These are phyloP conservation scores for Chlorella ohadii DNA, from an alignment of 139 green algal species.

Conservation along the genomic window DNA sequence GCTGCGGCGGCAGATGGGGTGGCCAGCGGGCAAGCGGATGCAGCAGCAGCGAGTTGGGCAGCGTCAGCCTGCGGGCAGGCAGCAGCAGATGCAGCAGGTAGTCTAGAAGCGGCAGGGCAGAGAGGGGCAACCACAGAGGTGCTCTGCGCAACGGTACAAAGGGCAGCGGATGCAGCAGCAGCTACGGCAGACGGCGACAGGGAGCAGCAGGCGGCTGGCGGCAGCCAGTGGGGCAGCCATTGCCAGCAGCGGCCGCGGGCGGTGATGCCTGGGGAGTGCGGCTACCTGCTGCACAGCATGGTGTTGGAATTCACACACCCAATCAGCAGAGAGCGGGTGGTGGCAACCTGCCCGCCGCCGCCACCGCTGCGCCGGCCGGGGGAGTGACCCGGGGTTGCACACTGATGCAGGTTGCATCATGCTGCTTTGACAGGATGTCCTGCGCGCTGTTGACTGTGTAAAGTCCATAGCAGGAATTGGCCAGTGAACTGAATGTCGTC, in stretches of 20 bases:
- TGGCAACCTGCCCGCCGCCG: not conserved
- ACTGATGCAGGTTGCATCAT: too few species aligned
- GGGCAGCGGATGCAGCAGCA: not conserved
- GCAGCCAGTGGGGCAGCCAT: not conserved
- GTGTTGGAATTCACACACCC: slow-evolving; percentile 51
- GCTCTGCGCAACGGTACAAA: too few species aligned
- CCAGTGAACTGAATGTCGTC: too few species aligned
- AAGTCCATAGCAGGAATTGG: too few species aligned
- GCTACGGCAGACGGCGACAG: slow-evolving; percentile 3
- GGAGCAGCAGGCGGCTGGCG: not conserved
- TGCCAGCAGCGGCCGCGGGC: not conserved
- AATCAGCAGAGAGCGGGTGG: slow-evolving; percentile 5
- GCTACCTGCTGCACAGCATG: slow-evolving; percentile 55
- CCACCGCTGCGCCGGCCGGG: not conserved
- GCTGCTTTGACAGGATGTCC: too few species aligned
- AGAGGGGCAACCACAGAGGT: too few species aligned
- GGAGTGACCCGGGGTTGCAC: not conserved
- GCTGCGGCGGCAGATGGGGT: too few species aligned
- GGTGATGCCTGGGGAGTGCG: slow-evolving; percentile 51
- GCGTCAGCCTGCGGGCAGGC: too few species aligned
- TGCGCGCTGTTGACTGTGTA: too few species aligned
- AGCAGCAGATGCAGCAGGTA: not conserved
- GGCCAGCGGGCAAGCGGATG: not conserved
- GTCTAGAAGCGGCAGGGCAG: too few species aligned
- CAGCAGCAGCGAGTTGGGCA: too few species aligned